Conservation (phyloP, 1,139 yeast genomes). For the Groenewaldozyma auringiensis region DNA sequence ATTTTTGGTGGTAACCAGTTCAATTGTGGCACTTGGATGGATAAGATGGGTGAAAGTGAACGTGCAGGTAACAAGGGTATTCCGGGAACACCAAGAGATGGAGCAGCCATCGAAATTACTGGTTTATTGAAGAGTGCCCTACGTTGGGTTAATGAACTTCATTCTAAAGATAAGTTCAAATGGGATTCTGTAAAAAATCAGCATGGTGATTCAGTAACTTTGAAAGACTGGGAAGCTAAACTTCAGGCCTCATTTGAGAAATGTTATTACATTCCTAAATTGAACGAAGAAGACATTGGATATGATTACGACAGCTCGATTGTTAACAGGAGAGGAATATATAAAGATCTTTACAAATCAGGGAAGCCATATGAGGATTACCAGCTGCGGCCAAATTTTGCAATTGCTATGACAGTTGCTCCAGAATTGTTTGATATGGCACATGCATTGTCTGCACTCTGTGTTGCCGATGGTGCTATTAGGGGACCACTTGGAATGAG, state of each 20-base stretch:
- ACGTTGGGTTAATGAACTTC: constrained; percentile 63
- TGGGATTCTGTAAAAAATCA: constrained; percentile 38
- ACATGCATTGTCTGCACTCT: constrained; percentile 56
- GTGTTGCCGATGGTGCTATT: constrained; percentile 60
- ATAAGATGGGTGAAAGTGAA: constrained; percentile 94
- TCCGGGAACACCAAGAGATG: constrained; percentile 98
- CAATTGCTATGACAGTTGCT: constrained; percentile 88
- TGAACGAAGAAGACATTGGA: constrained; percentile 49
- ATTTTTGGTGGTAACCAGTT: constrained; percentile 85
- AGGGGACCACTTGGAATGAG: constrained; percentile 91
- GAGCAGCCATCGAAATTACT: constrained; percentile 89
- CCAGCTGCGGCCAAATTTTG: constrained; percentile 85
- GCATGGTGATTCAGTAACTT: constrained; percentile 46
- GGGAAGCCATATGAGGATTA: constrained; percentile 92
- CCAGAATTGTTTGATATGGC: constrained; percentile 74
- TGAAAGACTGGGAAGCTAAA: constrained; percentile 62
- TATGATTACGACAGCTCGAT: constrained; percentile 56
- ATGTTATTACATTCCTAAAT: constrained; percentile 65
- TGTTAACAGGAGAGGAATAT: constrained; percentile 86
- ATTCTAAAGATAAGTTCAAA: constrained; percentile 47
- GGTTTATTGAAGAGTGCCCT: constrained; percentile 80
- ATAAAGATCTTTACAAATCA: constrained; percentile 73
- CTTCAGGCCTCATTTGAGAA: constrained; percentile 68
- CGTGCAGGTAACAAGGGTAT: constrained; percentile 76
- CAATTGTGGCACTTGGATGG: constrained; percentile 99